phyloP scores from a whole-genome alignment of 2,329 filamentous ascomycete genomes.

The Dothidotthia symphoricarpi region DNA sequence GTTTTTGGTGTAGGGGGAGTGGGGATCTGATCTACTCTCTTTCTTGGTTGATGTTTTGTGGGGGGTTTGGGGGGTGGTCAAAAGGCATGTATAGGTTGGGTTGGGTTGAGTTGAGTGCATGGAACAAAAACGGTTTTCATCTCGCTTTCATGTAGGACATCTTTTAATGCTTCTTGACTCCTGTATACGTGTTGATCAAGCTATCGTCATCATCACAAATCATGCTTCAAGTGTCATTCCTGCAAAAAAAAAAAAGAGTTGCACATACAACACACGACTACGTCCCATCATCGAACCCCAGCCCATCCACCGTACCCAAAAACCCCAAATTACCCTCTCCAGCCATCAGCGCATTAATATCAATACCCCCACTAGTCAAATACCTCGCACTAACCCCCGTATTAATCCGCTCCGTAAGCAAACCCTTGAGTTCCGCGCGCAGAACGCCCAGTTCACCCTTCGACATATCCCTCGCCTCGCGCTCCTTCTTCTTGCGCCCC shows the following conservation, averaged over 20 bases:
- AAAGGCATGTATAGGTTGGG: too few species aligned
- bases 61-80: neutral
- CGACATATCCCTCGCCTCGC: constrained; percentile 63
- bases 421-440: constrained; percentile 67
- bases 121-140: neutral
- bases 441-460: constrained; percentile 72
- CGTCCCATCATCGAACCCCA: constrained; percentile 40
- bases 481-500: constrained; percentile 71
- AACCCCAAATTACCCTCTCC: constrained; percentile 61
- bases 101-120: too few species aligned
- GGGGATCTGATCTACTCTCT: neutral
- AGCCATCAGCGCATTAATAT: constrained; percentile 71
- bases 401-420: constrained; percentile 75
- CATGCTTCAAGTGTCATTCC: too few species aligned
- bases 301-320: constrained; percentile 56
- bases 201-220: too few species aligned
- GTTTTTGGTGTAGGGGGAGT: neutral
- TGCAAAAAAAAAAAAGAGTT: too few species aligned
- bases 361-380: constrained; percentile 77
- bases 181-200: neutral
- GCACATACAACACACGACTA: neutral
- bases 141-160: neutral
- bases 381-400: constrained; percentile 85
- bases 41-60: too few species aligned
- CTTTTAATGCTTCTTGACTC: neutral